Conservation (phyloP, 345 rosid species). For the Acer negundo region DNA sequence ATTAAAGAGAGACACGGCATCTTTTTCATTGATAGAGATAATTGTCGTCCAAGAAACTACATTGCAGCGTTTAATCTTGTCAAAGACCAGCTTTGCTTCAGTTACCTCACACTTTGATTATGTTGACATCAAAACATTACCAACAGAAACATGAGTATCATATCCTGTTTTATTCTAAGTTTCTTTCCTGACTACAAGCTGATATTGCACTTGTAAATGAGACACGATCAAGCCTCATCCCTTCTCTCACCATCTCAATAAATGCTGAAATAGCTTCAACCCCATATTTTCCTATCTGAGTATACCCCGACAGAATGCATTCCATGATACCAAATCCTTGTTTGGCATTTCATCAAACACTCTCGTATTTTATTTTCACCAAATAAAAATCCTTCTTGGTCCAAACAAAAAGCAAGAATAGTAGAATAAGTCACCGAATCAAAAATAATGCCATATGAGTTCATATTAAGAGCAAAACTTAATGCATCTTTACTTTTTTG, state of each 20-base stretch:
- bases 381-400: conserved; percentile 52
- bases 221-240: conserved; percentile 76
- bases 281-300: conserved; percentile 60
- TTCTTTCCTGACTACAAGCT: conserved; percentile 69
- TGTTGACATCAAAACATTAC: conserved; percentile 73
- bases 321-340: conserved; percentile 85
- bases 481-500: conserved; percentile 50
- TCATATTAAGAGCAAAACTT: conserved; percentile 58
- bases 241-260: conserved; percentile 58
- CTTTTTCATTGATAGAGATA: conserved; percentile 57
- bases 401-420: conserved; percentile 59
- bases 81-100: conserved; percentile 58
- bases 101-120: conserved; percentile 63
- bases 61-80: conserved; percentile 57
- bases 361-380: too few relatives aligned
- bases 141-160: conserved; percentile 56
- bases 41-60: conserved; percentile 90
- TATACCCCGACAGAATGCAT: conserved; percentile 82
- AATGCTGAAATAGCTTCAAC: conserved; percentile 57
- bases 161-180: conserved; percentile 66
- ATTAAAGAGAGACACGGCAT: conserved; percentile 57
- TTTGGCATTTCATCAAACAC: conserved; percentile 66
- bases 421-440: conserved; percentile 66
- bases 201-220: conserved; percentile 76
- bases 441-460: conserved; percentile 44